Base-by-base conservation (phyloP, 108 stramenopile genomes). In the Licmophora abbreviata region DNA sequence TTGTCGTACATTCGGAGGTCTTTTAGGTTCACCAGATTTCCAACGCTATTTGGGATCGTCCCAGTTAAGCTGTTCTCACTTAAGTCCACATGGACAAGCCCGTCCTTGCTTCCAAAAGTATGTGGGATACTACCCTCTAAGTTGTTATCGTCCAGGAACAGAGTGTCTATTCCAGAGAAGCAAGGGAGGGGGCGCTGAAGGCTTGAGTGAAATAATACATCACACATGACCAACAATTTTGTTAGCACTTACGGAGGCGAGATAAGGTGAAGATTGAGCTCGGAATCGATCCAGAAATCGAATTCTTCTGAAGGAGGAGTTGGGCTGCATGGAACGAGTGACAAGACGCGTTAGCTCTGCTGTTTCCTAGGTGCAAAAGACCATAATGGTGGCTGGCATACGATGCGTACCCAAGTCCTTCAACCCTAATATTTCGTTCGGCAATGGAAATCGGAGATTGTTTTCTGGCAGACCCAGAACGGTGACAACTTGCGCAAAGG, bases 401-500 rank as follows among this genome's bases (percentile, higher is more conserved):
- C 1, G 20, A 5, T 18, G 20, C 38, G 15, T 5, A 40, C 38
- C 38, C 20, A 40, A 40, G 20, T 40, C 5, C 15, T 15, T 18
- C 2, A 40, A 5, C 20, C 15, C 15, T 4, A 5, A 40, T 40
- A 40, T 40, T 5, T 40, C 38, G 20, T 29, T n/a, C n/a, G 48
- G 48, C 8, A 50, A 32, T 14, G 3, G 5, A 32, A 29, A 29
- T n/a, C 21, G 30, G 22, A 50, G 30, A 2, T 31, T 31, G 28
- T 50, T 50, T 3, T 31, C 30, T 15, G 11, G 2, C 30, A 50
- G 2, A 29, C n/a, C 48, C 48, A 50, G 21, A 29, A n/a, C 30
- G 15, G 24, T 50, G 32, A 50, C 22, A 50, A 8, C 14, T n/a
- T 50, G 31, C 3, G 24, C 15, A n/a, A n/a, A n/a, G n/a, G n/a